These are phyloP conservation scores for Chrysoporthe puriensis DNA, from an alignment of 2,329 filamentous ascomycete species.

Conservation along the genomic window DNA sequence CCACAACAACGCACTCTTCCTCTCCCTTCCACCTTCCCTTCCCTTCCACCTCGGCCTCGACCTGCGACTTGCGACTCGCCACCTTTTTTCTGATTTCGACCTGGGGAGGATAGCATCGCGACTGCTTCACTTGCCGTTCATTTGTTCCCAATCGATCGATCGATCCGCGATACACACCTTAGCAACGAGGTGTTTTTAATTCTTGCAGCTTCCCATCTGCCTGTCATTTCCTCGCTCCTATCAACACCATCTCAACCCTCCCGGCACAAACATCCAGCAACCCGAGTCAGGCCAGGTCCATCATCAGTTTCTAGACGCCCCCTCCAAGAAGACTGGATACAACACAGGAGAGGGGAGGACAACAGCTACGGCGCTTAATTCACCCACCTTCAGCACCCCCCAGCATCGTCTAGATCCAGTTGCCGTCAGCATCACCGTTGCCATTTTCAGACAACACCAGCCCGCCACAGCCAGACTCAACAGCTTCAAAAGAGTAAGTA, in stretches of 20 bases:
- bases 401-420: constrained; percentile 13
- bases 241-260: not conserved
- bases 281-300: not conserved
- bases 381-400: not conserved
- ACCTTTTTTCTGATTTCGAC: constrained; percentile 5
- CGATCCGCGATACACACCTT: constrained; percentile 4
- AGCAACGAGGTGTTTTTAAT: constrained; percentile 4
- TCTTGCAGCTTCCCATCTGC: constrained; percentile 10
- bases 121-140: constrained; percentile 17
- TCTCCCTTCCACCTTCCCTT: constrained; percentile 14
- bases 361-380: constrained; percentile 8
- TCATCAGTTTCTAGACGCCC: constrained; percentile 1
- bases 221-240: constrained; percentile 8
- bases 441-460: not conserved
- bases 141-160: constrained; percentile 12
- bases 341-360: not conserved
- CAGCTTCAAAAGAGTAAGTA: constrained; percentile 16
- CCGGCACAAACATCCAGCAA: not conserved
- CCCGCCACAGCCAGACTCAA: not conserved
- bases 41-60: constrained; percentile 20
- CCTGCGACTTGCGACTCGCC: constrained; percentile 7
- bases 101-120: constrained; percentile 12
- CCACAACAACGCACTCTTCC: not conserved
- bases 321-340: not conserved
- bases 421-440: constrained; percentile 5